Evolutionary conservation across 768 basidiomycete genomes (phyloP).

Genomic region (Flagelloscypha sp.): DNA sequence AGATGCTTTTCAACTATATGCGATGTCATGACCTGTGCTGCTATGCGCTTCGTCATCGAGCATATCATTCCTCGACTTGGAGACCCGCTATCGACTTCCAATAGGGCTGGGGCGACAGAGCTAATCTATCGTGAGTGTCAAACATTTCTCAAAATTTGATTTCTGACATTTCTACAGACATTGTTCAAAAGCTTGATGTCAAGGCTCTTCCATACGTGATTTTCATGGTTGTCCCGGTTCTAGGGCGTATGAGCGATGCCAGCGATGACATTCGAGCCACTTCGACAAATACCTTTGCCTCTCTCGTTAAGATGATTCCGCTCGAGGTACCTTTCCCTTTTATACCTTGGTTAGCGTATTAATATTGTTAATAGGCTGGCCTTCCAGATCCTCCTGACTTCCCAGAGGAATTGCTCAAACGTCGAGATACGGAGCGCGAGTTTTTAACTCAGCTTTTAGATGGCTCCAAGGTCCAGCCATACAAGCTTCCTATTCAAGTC

Average conservation of each 20-base stretch:
- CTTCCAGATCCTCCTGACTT: conserved; percentile 95
- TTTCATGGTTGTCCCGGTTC: conserved; percentile 91
- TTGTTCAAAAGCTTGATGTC: conserved; percentile 86
- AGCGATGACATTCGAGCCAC: conserved; percentile 88
- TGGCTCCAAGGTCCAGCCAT: conserved; percentile 89
- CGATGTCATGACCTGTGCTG: conserved; percentile 74
- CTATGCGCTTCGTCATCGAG: conserved; percentile 88
- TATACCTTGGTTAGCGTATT: not conserved
- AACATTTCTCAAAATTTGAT: conserved; percentile 1
- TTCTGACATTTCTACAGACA: conserved; percentile 44
- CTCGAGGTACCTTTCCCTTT: conserved; percentile 58
- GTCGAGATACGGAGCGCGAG: conserved; percentile 79
- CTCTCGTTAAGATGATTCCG: conserved; percentile 96
- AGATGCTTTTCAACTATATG: conserved; percentile 84
- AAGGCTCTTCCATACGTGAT: conserved; percentile 95
- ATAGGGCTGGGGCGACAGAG: conserved; percentile 87
- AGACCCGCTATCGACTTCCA: conserved; percentile 63
- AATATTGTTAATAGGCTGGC: conserved; percentile 55
- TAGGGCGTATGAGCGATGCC: conserved; percentile 94
- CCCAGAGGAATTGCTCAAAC: conserved; percentile 77
- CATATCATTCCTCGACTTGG: conserved; percentile 72
- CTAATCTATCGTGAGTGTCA: conserved; percentile 77
- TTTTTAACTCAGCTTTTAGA: conserved; percentile 93
- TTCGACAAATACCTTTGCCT: conserved; percentile 96
- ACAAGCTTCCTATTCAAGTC: conserved; percentile 76